These are phyloP conservation scores for Oenanthe sinensis DNA, from an alignment of 129 eudicot species.

Conservation along the genomic window DNA sequence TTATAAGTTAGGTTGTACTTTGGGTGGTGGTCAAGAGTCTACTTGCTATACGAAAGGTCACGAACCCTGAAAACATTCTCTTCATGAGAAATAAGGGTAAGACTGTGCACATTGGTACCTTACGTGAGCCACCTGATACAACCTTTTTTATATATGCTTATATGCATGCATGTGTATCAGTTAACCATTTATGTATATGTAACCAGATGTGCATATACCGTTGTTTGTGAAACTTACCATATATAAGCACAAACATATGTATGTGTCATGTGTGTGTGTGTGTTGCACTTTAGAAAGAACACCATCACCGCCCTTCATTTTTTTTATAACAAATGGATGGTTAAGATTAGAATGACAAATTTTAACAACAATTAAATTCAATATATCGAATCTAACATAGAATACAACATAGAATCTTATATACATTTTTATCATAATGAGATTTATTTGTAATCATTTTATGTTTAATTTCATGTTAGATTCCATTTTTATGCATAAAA, in stretches of 20 bases:
- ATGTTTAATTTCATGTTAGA: too few species aligned
- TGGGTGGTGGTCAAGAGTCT: neutral
- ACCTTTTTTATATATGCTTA: neutral
- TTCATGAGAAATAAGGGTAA: neutral
- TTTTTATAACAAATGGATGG: too few species aligned
- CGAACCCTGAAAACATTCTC: neutral
- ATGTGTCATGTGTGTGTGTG: too few species aligned
- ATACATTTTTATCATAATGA: too few species aligned
- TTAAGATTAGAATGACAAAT: too few species aligned
- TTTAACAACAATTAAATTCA: too few species aligned
- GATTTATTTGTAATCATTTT: too few species aligned
- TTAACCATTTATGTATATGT: neutral
- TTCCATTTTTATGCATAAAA: too few species aligned
- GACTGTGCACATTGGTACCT: neutral
- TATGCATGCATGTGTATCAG: neutral
- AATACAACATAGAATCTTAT: too few species aligned
- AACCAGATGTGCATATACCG: neutral
- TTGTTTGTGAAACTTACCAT: neutral
- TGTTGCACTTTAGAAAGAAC: too few species aligned
- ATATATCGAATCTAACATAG: too few species aligned
- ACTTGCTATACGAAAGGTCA: neutral
- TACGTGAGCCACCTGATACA: neutral
- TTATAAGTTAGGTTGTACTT: neutral
- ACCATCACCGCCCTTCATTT: too few species aligned
- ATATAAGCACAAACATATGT: neutral